Evolutionary conservation across 139 green algal genomes (phyloP), one percentile per base, ranked within the genome.

Genomic region (Coelastrella sp.): DNA sequence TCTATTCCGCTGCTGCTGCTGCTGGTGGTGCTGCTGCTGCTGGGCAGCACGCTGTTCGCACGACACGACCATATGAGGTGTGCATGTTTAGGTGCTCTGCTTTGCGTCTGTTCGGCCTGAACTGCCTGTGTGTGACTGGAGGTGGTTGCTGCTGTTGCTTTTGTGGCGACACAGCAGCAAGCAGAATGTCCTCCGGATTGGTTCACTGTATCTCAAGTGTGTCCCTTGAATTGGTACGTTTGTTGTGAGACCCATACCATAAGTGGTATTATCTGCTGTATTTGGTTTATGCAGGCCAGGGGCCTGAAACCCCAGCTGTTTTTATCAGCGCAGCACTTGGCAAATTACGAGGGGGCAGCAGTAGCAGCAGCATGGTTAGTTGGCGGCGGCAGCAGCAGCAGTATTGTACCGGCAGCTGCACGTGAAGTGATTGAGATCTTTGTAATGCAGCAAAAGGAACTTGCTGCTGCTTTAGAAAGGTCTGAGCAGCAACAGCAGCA

Each of bases 371-470:
- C 11, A 17, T 59, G 32, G 22, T 23, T 19, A 17, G 8, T 47
- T 61, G 64, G 75, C 76, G 68, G 14, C n/a, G 10, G 65, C 23
- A 66, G 11, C 56, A 75, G 87, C 87, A 59, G 61, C 65, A 64
- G 74, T 82, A 61, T 80, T 54, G 75, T 97, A 11, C 94, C 94
- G 2, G 71, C 86, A 20, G 92, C 86, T 5, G 94, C 93, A 56
- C 64, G 92, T 58, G 79, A 93, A 16, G 94, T 94, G 0, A 82
- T 97, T 10, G 94, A 96, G 78, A 91, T 94, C 59, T 95, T 96
- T 89, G 92, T 96, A 54, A 91, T 98, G 93, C 90, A 93, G 65
- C 86, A 90, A 2, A 10, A 83, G 16, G 92, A 98, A 85, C 75
- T 98, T 47, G 61, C 16, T 19, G 57, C 59, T 17, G 54, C 23